phyloP scores from a whole-genome alignment of 306 rosid genomes.

The Delonix regia region DNA sequence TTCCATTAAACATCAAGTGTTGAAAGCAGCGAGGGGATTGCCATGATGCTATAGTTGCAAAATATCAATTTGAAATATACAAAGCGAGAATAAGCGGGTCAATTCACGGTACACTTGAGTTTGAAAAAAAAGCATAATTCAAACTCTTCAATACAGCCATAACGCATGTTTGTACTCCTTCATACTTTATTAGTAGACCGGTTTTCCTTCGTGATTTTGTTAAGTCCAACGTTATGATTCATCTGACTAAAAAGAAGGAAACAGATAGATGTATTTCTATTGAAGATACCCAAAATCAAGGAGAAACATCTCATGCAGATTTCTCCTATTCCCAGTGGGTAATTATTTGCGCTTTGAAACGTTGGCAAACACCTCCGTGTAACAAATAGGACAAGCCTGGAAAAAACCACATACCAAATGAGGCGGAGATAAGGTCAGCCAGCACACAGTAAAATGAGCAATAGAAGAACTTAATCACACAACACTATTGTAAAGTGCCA shows the following conservation, averaged over 20 bases:
- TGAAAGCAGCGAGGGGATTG: no score
- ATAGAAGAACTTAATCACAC: not conserved
- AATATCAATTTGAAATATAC: no score
- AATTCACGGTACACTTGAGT: slow-evolving; percentile 36
- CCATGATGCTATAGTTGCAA: no score
- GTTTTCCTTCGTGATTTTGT: not conserved
- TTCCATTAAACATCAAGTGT: no score
- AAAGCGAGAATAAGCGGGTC: not conserved
- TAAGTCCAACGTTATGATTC: slow-evolving; percentile 22
- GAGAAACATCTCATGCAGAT: slow-evolving; percentile 40
- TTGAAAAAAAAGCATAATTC: slow-evolving; percentile 42
- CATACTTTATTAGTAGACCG: not conserved
- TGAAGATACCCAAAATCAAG: slow-evolving; percentile 39
- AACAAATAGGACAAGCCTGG: slow-evolving; percentile 97
- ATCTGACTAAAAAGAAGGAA: slow-evolving; percentile 36
- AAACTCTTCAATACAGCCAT: slow-evolving; percentile 38
- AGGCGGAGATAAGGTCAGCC: not conserved
- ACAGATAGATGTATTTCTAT: slow-evolving; percentile 44
- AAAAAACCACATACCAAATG: not conserved
- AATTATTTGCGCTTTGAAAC: slow-evolving; percentile 50
- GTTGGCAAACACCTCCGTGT: slow-evolving; percentile 79
- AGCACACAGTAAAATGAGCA: slow-evolving; percentile 19
- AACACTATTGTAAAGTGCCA: not conserved
- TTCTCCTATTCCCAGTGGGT: slow-evolving; percentile 11
- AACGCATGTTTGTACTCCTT: slow-evolving; percentile 27